Evolutionary conservation across 176 grass and related monocot species (phyloP).

Genomic region (Cymbopogon citratus): DNA sequence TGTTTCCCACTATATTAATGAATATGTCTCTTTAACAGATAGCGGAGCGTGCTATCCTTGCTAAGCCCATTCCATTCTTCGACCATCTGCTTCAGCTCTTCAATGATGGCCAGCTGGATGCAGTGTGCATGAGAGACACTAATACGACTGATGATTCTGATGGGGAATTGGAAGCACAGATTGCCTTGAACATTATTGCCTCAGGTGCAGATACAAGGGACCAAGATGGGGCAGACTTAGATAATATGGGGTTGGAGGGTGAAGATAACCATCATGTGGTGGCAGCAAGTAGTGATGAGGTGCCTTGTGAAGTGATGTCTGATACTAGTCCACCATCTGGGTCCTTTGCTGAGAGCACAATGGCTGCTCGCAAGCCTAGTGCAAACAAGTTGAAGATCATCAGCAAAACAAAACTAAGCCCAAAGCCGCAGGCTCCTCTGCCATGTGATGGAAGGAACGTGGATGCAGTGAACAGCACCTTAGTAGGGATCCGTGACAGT

Average conservation of each 20-base stretch:
- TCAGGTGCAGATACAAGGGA: slow-evolving; percentile 6
- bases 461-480: slow-evolving; percentile 7
- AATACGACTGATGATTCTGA: slow-evolving; percentile 6
- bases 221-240: slow-evolving; percentile 1
- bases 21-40: slow-evolving; percentile 33
- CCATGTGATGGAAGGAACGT: slow-evolving; percentile 9
- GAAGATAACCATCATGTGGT: slow-evolving; percentile 31
- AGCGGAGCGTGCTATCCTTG: slow-evolving; percentile 41
- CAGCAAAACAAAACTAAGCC: slow-evolving; percentile 32
- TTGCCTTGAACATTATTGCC: slow-evolving; percentile 27
- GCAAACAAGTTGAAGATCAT: slow-evolving; percentile 32
- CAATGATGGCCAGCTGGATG: slow-evolving; percentile 32
- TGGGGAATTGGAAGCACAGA: slow-evolving; percentile 36
- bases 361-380: slow-evolving; percentile 42
- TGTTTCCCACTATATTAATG: slow-evolving; percentile 5
- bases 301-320: slow-evolving; percentile 44
- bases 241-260: slow-evolving; percentile 21
- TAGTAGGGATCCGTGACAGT: slow-evolving; percentile 3
- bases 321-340: slow-evolving; percentile 38
- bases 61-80: slow-evolving; percentile 47
- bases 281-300: slow-evolving; percentile 20
- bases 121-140: slow-evolving; percentile 21
- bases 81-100: slow-evolving; percentile 42
- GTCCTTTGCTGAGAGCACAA: slow-evolving; percentile 42
- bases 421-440: not conserved